Conservation (phyloP, 2,329 filamentous ascomycete genomes). For the Colletotrichum sp. region DNA sequence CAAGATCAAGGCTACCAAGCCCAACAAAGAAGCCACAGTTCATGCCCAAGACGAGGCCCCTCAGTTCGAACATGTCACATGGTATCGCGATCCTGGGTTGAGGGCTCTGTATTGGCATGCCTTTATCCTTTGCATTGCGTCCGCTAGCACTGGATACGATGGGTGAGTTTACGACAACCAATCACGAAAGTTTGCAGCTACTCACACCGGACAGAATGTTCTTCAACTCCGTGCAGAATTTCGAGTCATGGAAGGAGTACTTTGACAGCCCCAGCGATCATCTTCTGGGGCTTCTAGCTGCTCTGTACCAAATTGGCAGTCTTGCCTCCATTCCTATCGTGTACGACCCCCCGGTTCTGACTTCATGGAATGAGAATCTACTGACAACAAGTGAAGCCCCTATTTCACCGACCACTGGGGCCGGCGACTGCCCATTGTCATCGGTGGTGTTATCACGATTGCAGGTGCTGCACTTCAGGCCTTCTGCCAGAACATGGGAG, state of each 20-base stretch:
- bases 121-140: constrained; percentile 56
- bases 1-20: constrained; percentile 7
- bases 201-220: constrained; percentile 38
- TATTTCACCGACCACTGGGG: constrained; percentile 60
- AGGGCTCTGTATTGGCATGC: constrained; percentile 60
- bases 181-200: neutral
- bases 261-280: constrained; percentile 51
- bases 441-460: constrained; percentile 61
- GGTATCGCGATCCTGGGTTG: constrained; percentile 59
- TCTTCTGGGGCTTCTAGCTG: constrained; percentile 57
- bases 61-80: constrained; percentile 53
- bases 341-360: constrained; percentile 27
- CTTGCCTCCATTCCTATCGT: constrained; percentile 63
- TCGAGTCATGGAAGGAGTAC: constrained; percentile 48
- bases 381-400: constrained; percentile 35
- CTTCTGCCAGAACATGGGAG: constrained; percentile 46
- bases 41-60: constrained; percentile 51
- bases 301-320: constrained; percentile 65
- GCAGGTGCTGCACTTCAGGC: constrained; percentile 63
- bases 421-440: constrained; percentile 56
- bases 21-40: neutral
- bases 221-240: constrained; percentile 49
- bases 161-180: constrained; percentile 41
- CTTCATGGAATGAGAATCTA: neutral
- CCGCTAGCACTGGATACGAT: constrained; percentile 63